Evolutionary conservation across 148 eudicot genomes (phyloP).

Genomic region (Suaeda aralocaspica): DNA sequence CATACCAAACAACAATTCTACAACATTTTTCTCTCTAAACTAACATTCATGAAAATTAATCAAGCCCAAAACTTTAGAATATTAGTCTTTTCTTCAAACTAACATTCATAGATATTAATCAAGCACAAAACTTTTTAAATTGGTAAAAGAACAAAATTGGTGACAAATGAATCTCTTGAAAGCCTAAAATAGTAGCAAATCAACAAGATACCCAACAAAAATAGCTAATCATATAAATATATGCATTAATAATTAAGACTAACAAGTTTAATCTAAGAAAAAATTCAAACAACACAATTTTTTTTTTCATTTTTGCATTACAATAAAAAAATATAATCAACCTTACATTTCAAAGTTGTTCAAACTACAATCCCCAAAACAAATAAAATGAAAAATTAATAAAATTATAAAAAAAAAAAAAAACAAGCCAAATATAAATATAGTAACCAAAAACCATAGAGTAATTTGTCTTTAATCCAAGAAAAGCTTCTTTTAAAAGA

Average conservation of each 20-base stretch:
- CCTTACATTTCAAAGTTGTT: not conserved
- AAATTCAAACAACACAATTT: not conserved
- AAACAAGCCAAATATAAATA: not conserved
- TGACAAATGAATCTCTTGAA: no score
- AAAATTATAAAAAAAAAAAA: not conserved
- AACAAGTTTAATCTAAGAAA: not conserved
- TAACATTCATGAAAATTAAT: no score
- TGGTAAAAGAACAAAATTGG: no score
- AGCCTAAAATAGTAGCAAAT: not conserved
- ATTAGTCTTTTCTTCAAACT: no score
- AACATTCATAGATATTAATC: no score
- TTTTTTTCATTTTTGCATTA: no score
- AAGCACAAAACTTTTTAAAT: no score
- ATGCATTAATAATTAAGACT: not conserved
- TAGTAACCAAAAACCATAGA: slow-evolving; percentile 45
- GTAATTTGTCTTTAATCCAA: slow-evolving; percentile 54
- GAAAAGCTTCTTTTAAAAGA: slow-evolving; percentile 63
- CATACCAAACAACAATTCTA: no score
- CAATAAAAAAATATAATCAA: no score
- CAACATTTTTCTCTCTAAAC: no score
- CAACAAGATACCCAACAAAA: not conserved
- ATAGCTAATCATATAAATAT: not conserved
- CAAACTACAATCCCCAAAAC: not conserved
- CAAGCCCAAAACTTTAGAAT: no score
- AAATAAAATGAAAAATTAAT: not conserved